Percentiles rank a stretch among this genome's conserved stretches.
phyloP scores from a whole-genome alignment of 768 basidiomycete species.

The Heimioporus sp. region DNA sequence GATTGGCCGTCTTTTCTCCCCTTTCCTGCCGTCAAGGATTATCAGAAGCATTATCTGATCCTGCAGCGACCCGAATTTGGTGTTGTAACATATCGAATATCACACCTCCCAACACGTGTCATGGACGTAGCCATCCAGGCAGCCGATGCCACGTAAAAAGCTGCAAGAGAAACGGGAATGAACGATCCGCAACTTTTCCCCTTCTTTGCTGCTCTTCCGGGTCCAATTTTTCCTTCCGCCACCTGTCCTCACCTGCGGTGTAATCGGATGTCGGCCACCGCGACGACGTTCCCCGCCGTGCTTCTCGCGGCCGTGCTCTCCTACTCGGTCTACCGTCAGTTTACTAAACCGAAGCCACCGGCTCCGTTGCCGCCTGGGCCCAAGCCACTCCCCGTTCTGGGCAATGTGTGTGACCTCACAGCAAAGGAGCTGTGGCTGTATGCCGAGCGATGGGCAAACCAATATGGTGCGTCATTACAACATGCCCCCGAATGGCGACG shows the following conservation, averaged over 20 bases:
- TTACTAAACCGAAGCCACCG: constrained; percentile 18
- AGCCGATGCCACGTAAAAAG: constrained; percentile 11
- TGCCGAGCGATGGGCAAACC: constrained; percentile 58
- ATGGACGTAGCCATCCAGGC: background rate
- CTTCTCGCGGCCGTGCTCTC: constrained; percentile 17
- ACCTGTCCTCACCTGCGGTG: constrained; percentile 1
- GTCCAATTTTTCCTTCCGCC: background rate
- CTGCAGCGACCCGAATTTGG: no score
- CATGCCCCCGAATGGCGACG: background rate
- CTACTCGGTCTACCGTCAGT: constrained; percentile 16
- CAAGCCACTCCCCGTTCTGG: constrained; percentile 59
- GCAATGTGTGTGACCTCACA: constrained; percentile 61
- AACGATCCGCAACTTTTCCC: constrained; percentile 7
- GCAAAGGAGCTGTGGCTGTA: constrained; percentile 63
- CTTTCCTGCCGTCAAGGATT: no score
- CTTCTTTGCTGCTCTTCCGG: constrained; percentile 20
- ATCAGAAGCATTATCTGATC: no score
- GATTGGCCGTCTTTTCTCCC: background rate
- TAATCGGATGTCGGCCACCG: constrained; percentile 12
- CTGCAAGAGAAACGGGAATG: background rate
- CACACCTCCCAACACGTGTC: constrained; percentile 3
- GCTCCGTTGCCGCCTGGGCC: constrained; percentile 64
- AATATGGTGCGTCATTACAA: constrained; percentile 50
- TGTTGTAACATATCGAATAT: no score
- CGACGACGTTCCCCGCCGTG: constrained; percentile 14